These are phyloP conservation scores for Penicillium sp. DNA, from an alignment of 2,329 filamentous ascomycete species.

Conservation along the genomic window DNA sequence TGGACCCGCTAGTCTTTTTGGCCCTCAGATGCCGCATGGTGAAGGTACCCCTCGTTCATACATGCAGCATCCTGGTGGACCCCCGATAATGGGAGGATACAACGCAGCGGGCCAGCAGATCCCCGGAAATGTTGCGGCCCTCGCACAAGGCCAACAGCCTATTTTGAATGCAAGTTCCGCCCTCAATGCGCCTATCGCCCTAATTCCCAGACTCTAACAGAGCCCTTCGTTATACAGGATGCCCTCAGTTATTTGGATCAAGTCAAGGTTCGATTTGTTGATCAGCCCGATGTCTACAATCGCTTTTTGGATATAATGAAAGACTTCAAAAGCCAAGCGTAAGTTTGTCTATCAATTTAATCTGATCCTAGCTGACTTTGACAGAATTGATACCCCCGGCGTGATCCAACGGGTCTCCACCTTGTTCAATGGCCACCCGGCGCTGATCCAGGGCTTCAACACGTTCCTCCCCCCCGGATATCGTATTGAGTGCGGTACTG, in stretches of 20 bases:
- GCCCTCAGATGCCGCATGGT: slow-evolving; percentile 56
- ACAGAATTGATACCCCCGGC: slow-evolving; percentile 87
- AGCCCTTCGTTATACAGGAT: slow-evolving; percentile 57
- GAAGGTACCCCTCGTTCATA: slow-evolving; percentile 57
- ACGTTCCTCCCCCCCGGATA: slow-evolving; percentile 96
- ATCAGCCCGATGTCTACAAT: slow-evolving; percentile 97
- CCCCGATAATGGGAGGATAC: slow-evolving; percentile 54
- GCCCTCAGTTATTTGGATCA: slow-evolving; percentile 96
- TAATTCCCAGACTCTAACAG: slow-evolving; percentile 13
- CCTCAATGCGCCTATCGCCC: slow-evolving; percentile 1
- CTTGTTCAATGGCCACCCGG: slow-evolving; percentile 92
- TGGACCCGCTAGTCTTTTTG: slow-evolving; percentile 64
- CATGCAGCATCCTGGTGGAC: slow-evolving; percentile 62
- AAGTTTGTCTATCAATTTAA: slow-evolving; percentile 41
- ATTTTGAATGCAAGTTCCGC: slow-evolving; percentile 64
- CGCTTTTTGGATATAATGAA: slow-evolving; percentile 99
- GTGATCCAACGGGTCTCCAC: slow-evolving; percentile 96
- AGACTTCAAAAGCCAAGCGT: slow-evolving; percentile 97
- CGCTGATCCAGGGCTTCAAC: slow-evolving; percentile 95
- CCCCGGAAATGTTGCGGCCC: slow-evolving; percentile 54
- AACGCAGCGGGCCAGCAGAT: slow-evolving; percentile 45
- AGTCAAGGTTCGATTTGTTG: slow-evolving; percentile 96
- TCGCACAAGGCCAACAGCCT: slow-evolving; percentile 78
- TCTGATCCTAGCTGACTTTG: slow-evolving; percentile 4
- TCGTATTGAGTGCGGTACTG: slow-evolving; percentile 90